phyloP scores from a whole-genome alignment of 1,284 basidiomycete species.

The Pseudozyma sp. region DNA sequence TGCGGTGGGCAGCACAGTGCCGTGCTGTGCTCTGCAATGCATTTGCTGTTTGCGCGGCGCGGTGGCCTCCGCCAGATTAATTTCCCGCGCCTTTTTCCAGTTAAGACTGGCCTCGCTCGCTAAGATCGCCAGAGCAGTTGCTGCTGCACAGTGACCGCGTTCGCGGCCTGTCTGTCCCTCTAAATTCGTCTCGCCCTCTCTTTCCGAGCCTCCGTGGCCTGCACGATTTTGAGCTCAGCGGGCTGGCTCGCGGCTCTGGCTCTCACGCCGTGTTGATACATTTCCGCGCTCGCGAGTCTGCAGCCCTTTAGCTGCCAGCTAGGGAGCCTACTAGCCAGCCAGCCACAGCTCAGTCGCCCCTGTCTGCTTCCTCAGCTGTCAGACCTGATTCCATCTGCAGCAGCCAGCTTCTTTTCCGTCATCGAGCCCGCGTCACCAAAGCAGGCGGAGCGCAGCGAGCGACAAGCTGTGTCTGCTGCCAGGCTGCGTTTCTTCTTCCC shows the following conservation, averaged over 20 bases:
- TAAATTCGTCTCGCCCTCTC: not conserved
- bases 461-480: no score
- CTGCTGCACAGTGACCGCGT: conserved; percentile 1
- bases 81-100: not conserved
- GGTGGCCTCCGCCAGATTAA: not conserved
- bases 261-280: not conserved
- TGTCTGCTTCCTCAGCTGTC: no score
- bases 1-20: not conserved
- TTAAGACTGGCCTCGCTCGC: not conserved
- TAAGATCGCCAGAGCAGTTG: not conserved
- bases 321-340: no score
- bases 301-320: no score
- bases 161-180: not conserved
- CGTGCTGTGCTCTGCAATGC: not conserved
- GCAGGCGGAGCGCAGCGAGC: no score
- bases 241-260: no score
- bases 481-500: no score
- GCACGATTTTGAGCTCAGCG: conserved; percentile 1
- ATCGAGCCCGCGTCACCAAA: not conserved
- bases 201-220: conserved; percentile 2
- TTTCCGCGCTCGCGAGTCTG: not conserved
- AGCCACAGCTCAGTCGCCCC: no score
- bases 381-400: no score
- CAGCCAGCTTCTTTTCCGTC: not conserved
- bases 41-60: not conserved